Evolutionary conservation across 2,329 filamentous ascomycete genomes (phyloP).

Genomic region (Cadophora luteo-olivacea): DNA sequence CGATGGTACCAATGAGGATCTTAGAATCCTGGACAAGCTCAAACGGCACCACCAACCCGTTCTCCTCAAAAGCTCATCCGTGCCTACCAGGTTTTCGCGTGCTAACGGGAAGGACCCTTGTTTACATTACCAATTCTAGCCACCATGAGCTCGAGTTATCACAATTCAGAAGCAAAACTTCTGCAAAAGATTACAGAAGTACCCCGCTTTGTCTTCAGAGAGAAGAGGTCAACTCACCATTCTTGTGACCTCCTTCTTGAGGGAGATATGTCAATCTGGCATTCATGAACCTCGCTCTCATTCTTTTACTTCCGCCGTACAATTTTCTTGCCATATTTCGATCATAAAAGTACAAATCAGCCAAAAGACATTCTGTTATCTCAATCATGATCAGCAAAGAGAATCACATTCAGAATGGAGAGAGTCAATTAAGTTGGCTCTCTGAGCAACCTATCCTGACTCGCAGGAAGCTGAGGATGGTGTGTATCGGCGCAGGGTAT

Average conservation of each 20-base stretch:
- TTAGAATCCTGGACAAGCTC: neutral
- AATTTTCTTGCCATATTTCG: neutral
- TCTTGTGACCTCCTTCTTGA: neutral
- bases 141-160: neutral
- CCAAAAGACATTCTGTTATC: neutral
- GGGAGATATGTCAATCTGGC: too few species aligned
- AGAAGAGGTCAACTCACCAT: neutral
- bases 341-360: neutral
- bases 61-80: neutral
- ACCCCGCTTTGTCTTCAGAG: neutral
- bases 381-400: neutral
- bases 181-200: neutral
- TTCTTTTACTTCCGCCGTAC: neutral
- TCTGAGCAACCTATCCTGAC: constrained; percentile 18
- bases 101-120: neutral
- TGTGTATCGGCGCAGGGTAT: constrained; percentile 24
- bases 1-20: neutral
- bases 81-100: neutral
- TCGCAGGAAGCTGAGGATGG: constrained; percentile 20
- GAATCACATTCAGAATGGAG: neutral
- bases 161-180: neutral
- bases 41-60: neutral
- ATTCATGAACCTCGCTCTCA: too few species aligned
- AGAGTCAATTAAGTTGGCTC: neutral
- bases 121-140: neutral